phyloP scores from a whole-genome alignment of 2,329 filamentous ascomycete species.

The Metarhizium guizhouense region DNA sequence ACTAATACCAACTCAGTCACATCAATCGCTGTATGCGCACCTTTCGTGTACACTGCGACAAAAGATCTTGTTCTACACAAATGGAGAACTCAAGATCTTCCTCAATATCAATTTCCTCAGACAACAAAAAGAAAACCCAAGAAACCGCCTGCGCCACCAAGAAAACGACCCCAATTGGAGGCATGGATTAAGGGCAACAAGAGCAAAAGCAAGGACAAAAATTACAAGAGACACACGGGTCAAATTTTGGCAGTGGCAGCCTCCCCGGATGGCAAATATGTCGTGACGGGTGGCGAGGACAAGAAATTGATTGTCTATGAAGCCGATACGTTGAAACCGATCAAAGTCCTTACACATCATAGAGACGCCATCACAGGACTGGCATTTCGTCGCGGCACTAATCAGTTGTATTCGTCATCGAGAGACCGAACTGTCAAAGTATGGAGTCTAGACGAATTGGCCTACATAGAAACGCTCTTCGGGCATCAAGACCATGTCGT shows the following conservation, averaged over 20 bases:
- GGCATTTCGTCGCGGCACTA: slow-evolving; percentile 77
- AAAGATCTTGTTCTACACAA: slow-evolving; percentile 82
- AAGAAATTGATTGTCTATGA: slow-evolving; percentile 83
- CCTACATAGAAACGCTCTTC: slow-evolving; percentile 92
- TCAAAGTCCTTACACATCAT: slow-evolving; percentile 85
- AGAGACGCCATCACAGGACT: slow-evolving; percentile 79
- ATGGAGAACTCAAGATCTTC: slow-evolving; percentile 70
- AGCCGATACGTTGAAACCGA: slow-evolving; percentile 64
- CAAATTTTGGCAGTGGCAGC: slow-evolving; percentile 78
- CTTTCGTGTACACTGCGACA: slow-evolving; percentile 79
- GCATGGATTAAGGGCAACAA: slow-evolving; percentile 53
- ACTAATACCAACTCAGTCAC: slow-evolving; percentile 73
- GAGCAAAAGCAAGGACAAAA: slow-evolving; percentile 50
- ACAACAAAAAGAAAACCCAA: slow-evolving; percentile 49
- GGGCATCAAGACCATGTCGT: slow-evolving; percentile 90
- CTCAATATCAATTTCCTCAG: slow-evolving; percentile 50
- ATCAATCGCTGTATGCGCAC: slow-evolving; percentile 67
- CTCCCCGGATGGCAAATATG: slow-evolving; percentile 80
- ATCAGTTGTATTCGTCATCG: slow-evolving; percentile 86
- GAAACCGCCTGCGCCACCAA: slow-evolving; percentile 48
- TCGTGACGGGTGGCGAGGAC: slow-evolving; percentile 85
- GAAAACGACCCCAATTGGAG: slow-evolving; percentile 54
- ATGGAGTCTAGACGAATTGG: slow-evolving; percentile 85
- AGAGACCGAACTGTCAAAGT: slow-evolving; percentile 92
- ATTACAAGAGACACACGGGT: slow-evolving; percentile 69